Conservation (phyloP, 352 stramenopile species). For the Thalassiosira sp. region DNA sequence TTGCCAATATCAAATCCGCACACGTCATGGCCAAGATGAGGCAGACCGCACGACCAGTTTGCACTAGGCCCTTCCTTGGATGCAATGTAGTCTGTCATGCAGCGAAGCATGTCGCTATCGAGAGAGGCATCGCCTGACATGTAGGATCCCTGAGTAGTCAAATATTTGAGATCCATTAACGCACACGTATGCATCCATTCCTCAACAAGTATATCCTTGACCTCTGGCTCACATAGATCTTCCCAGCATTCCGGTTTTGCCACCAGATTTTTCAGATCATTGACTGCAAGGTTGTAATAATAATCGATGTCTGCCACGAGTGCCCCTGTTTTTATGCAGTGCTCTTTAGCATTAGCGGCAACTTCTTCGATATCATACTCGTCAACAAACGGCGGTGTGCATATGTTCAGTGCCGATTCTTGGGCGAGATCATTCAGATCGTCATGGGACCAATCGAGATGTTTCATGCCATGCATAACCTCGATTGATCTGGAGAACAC, state of each 20-base stretch:
- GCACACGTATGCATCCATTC: slow-evolving; percentile 40
- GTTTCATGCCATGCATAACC: slow-evolving; percentile 31
- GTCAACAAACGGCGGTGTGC: slow-evolving; percentile 10
- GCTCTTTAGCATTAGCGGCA: slow-evolving; percentile 8
- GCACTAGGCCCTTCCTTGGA: neutral
- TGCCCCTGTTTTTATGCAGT: slow-evolving; percentile 9
- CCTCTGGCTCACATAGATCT: slow-evolving; percentile 23
- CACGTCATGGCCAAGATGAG: slow-evolving; percentile 11
- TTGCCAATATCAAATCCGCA: slow-evolving; percentile 30
- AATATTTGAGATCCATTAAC: slow-evolving; percentile 26
- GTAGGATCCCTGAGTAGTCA: slow-evolving; percentile 11
- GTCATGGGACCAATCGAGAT: slow-evolving; percentile 23
- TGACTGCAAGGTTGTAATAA: slow-evolving; percentile 10
- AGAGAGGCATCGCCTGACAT: neutral
- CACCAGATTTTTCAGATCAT: slow-evolving; percentile 30
- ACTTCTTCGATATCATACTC: slow-evolving; percentile 37
- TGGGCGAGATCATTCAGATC: slow-evolving; percentile 7
- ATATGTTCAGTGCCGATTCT: slow-evolving; percentile 18
- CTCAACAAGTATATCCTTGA: slow-evolving; percentile 24
- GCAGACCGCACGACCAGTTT: slow-evolving; percentile 17
- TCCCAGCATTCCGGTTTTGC: slow-evolving; percentile 33
- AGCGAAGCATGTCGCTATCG: slow-evolving; percentile 30
- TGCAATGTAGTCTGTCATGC: slow-evolving; percentile 43
- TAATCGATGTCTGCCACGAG: slow-evolving; percentile 9
- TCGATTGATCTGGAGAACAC: slow-evolving; percentile 39